Evolutionary conservation across 108 stramenopile genomes (phyloP).

Genomic region (Mediolabrus comicus): DNA sequence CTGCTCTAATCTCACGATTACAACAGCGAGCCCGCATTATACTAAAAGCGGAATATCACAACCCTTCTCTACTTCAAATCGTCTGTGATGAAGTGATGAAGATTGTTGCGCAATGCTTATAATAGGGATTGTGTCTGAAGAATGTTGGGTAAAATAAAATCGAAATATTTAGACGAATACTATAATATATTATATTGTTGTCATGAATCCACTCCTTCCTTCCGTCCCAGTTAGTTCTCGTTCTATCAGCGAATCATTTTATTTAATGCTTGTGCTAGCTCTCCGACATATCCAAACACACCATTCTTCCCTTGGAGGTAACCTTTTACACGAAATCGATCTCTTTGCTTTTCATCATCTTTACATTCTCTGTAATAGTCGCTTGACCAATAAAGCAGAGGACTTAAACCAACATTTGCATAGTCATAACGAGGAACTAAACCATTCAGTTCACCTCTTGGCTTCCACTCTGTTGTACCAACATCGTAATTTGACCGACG

Average conservation of each 20-base stretch:
- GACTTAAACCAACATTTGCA: slow-evolving; percentile 68
- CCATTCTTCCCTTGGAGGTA: slow-evolving; percentile 23
- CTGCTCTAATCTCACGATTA: background rate
- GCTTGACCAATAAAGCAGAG: slow-evolving; percentile 71
- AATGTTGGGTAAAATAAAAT: background rate
- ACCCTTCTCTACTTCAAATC: slow-evolving; percentile 12
- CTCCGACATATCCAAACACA: background rate
- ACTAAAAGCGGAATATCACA: background rate
- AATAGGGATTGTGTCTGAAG: background rate
- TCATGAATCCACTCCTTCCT: background rate
- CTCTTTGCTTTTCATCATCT: background rate
- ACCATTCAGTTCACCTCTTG: slow-evolving; percentile 39
- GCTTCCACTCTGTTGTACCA: background rate
- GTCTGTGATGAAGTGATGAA: slow-evolving; percentile 3
- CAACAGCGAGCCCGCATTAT: background rate
- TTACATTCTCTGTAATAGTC: slow-evolving; percentile 37
- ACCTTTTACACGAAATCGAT: slow-evolving; percentile 1
- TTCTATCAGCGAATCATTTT: background rate
- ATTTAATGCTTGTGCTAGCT: background rate
- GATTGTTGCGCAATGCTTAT: background rate
- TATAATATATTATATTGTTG: background rate
- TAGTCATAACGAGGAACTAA: slow-evolving; percentile 75
- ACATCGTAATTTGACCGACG: background rate
- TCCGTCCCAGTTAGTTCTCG: background rate
- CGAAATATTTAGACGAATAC: background rate